Evolutionary conservation across 1,284 basidiomycete genomes (phyloP).

Genomic region (Moesziomyces globuligerus): DNA sequence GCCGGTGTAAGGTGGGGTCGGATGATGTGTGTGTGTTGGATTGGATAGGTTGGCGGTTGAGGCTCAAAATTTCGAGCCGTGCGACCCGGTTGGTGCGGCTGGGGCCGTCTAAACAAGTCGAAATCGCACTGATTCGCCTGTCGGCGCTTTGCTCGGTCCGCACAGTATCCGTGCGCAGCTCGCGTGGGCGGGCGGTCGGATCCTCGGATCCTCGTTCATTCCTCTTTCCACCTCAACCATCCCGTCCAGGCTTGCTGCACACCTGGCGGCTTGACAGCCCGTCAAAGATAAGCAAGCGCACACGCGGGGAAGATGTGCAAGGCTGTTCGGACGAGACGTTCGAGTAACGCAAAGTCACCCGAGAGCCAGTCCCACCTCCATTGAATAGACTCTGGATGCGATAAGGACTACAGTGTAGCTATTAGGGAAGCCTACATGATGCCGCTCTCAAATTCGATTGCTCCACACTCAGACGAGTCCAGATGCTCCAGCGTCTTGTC

Average conservation of each 20-base stretch:
- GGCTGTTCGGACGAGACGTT: too few species aligned
- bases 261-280: not conserved
- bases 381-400: too few species aligned
- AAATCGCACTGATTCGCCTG: not conserved
- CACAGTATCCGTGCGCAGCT: not conserved
- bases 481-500: conserved; percentile 32
- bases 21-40: not conserved
- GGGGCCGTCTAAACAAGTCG: not conserved
- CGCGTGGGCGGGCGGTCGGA: not conserved
- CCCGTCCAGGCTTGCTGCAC: too few species aligned
- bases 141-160: too few species aligned
- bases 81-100: not conserved
- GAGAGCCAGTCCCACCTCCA: too few species aligned
- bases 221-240: too few species aligned
- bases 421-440: conserved; percentile 27
- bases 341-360: too few species aligned
- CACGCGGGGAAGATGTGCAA: too few species aligned
- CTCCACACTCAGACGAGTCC: conserved; percentile 38
- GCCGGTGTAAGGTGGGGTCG: not conserved
- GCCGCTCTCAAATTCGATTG: conserved; percentile 39
- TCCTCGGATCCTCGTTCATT: not conserved
- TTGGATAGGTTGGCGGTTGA: not conserved
- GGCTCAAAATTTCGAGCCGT: not conserved
- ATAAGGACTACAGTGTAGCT: too few species aligned
- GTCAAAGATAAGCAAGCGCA: not conserved